Base-by-base conservation (phyloP, 768 basidiomycete species). In the Lentinula sp. region DNA sequence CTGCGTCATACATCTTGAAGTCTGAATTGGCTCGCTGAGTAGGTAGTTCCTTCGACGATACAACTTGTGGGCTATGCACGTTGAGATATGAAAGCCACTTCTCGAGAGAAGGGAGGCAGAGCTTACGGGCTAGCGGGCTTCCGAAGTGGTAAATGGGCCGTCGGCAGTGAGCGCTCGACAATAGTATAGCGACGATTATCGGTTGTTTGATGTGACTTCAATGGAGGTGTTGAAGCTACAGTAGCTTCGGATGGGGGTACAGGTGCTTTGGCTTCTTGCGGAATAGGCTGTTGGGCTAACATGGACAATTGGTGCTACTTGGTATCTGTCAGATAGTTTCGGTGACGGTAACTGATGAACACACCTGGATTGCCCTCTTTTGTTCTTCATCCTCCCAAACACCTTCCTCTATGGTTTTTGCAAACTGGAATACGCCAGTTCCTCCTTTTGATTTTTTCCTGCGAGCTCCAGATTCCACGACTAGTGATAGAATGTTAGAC, bases 1-100 rank as follows among this genome's bases (percentile, higher is more conserved):
- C 76, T 0, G 90, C 91, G 62, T 92, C 90, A 60, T 86, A 91
- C 79, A 92, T 78, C 68, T 77, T 86, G 71, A 90, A 82, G 50
- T 85, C 80, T 2, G 73, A 65, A 10, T 67, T 52, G 12, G 63
- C 49, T 20, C 63, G 59, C 60, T 72, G 76, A 0, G 68, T 55
- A 32, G 70, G 71, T 6, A 79, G 58, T 45, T 86, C 84, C 67
- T 82, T 85, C 4, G 77, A 69, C 0, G 86, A 79, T 18, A 82
- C 64, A 13, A 85, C 77, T 64, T 81, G 82, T 0, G 87, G 85
- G 6, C 88, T 90, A 63, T 7, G 32, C 8, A 45, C 58, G 50
- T 23, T 32, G 20, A n/a, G 9, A 6, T 16, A 12, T 9, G 0
- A 48, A 8, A 48, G 20, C 10, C 5, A 20, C n/a, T 23, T 3